These are phyloP conservation scores for Russula vinacea DNA, from an alignment of 768 basidiomycete genomes.

Conservation along the genomic window DNA sequence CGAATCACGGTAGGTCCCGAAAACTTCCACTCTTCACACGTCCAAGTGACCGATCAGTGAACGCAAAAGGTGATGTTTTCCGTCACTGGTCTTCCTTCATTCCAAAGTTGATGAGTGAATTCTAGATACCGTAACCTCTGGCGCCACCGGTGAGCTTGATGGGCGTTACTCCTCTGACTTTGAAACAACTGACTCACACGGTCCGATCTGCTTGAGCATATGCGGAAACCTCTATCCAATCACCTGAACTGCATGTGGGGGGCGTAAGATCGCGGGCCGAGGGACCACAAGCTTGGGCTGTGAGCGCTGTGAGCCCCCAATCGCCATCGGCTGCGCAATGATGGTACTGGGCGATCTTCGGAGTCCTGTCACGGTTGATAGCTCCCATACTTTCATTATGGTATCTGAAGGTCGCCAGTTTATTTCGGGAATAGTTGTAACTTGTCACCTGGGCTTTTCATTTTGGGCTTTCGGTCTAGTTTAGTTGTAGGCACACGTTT, in stretches of 20 bases:
- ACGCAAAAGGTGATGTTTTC: conserved; percentile 10
- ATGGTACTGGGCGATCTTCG: conserved; percentile 31
- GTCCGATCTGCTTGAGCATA: conserved; percentile 1
- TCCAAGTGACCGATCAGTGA: conserved; percentile 11
- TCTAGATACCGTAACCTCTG: conserved; percentile 11
- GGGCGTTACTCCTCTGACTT: neutral
- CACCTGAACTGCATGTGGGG: neutral
- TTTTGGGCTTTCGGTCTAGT: conserved; percentile 10
- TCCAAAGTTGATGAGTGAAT: conserved; percentile 1
- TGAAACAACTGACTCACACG: conserved; percentile 12
- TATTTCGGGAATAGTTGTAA: conserved; percentile 24
- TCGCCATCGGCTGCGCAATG: conserved; percentile 13
- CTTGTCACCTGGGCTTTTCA: conserved; percentile 1
- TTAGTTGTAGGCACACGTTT: conserved; percentile 17
- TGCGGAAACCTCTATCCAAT: neutral
- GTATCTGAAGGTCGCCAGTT: conserved; percentile 32
- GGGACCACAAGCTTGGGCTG: neutral
- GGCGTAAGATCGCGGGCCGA: conserved; percentile 9
- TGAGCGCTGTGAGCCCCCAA: neutral
- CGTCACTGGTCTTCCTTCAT: conserved; percentile 7
- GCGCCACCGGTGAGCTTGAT: conserved; percentile 20
- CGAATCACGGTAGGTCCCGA: conserved; percentile 9
- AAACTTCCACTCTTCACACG: conserved; percentile 12
- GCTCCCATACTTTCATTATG: conserved; percentile 17
- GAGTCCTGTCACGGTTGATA: conserved; percentile 14